Evolutionary conservation across 2,329 filamentous ascomycete species (phyloP).

Genomic region (Hypoxylon sp.): DNA sequence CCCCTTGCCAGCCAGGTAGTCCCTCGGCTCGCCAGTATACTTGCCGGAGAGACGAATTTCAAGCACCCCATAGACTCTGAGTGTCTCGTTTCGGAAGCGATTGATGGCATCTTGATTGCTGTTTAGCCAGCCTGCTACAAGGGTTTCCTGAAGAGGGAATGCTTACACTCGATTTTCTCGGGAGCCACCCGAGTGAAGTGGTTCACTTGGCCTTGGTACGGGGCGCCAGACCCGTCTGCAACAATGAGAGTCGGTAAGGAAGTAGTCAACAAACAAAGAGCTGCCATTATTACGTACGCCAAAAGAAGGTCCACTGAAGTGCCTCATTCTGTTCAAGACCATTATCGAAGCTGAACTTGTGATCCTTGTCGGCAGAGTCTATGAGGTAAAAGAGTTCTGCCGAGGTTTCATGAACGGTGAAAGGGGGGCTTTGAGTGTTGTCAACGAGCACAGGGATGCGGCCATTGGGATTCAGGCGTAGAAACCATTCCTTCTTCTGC

Average conservation of each 20-base stretch:
- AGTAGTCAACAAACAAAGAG: neutral
- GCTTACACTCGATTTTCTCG: slow-evolving; percentile 61
- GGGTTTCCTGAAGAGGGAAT: neutral
- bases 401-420: slow-evolving; percentile 67
- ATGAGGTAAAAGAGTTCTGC: slow-evolving; percentile 68
- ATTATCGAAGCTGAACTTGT: slow-evolving; percentile 67
- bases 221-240: slow-evolving; percentile 57
- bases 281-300: slow-evolving; percentile 51
- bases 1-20: slow-evolving; percentile 67
- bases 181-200: slow-evolving; percentile 61
- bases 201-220: slow-evolving; percentile 59
- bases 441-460: slow-evolving; percentile 67
- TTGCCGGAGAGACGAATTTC: slow-evolving; percentile 59
- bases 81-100: slow-evolving; percentile 66
- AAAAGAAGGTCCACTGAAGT: slow-evolving; percentile 70
- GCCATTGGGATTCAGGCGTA: slow-evolving; percentile 63
- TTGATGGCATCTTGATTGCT: slow-evolving; percentile 60
- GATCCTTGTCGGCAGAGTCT: slow-evolving; percentile 63
- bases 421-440: slow-evolving; percentile 64
- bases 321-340: slow-evolving; percentile 64
- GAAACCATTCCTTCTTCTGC: slow-evolving; percentile 70
- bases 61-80: slow-evolving; percentile 66
- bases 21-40: slow-evolving; percentile 62
- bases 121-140: neutral
- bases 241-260: neutral